Evolutionary conservation across 306 rosid genomes (phyloP).

Genomic region (Cicer arietinum): DNA sequence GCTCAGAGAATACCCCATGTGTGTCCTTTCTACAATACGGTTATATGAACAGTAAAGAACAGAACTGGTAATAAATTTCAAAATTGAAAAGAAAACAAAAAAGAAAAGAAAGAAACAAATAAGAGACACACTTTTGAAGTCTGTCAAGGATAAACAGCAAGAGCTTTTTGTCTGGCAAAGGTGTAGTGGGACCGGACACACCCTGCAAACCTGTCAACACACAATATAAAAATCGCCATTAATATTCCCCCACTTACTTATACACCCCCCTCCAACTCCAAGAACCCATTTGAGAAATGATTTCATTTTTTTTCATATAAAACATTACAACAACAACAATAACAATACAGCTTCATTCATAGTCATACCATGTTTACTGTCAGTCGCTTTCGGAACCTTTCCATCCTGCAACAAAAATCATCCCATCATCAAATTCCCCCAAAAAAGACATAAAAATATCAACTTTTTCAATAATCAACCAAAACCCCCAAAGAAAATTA

Average conservation of each 20-base stretch:
- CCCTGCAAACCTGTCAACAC: constrained; percentile 87
- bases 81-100: constrained; percentile 32
- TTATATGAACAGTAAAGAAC: constrained; percentile 40
- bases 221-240: constrained; percentile 57
- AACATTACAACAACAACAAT: background rate
- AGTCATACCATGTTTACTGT: constrained; percentile 74
- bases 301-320: constrained; percentile 33
- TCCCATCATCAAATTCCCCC: constrained; percentile 51
- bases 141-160: constrained; percentile 97
- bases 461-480: constrained; percentile 40
- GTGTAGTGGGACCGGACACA: constrained; percentile 94
- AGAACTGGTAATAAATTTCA: constrained; percentile 43
- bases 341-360: constrained; percentile 37
- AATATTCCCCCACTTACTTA: constrained; percentile 58
- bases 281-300: constrained; percentile 47
- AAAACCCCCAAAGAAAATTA: background rate
- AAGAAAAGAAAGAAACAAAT: constrained; percentile 38
- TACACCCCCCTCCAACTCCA: constrained; percentile 19
- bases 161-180: constrained; percentile 99
- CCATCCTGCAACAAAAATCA: constrained; percentile 76
- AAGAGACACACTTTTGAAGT: constrained; percentile 85
- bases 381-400: constrained; percentile 87
- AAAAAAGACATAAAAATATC: constrained; percentile 43
- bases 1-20: constrained; percentile 89
- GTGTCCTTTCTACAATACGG: constrained; percentile 85